Evolutionary conservation across 2,329 filamentous ascomycete genomes (phyloP).

Genomic region (Aureobasidium sp.): DNA sequence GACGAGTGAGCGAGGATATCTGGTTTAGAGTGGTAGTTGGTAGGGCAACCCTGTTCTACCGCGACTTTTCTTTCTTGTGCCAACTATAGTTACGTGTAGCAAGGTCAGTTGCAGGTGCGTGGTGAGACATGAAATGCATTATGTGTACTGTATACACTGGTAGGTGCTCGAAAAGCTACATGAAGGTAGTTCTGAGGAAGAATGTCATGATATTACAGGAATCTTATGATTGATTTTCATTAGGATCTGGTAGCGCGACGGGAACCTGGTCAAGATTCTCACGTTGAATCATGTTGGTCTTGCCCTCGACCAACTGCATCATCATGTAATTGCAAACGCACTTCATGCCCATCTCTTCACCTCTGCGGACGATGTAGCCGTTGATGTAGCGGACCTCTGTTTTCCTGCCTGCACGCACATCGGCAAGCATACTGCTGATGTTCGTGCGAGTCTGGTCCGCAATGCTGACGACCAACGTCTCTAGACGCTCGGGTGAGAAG

Average conservation of each 20-base stretch:
- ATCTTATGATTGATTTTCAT: background rate
- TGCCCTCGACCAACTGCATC: slow-evolving; percentile 64
- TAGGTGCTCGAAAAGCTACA: too few species aligned
- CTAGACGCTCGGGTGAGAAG: slow-evolving; percentile 52
- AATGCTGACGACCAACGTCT: slow-evolving; percentile 49
- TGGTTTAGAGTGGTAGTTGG: background rate
- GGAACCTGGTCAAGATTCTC: slow-evolving; percentile 35
- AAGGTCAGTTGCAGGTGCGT: too few species aligned
- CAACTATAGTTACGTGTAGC: too few species aligned
- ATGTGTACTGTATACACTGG: too few species aligned
- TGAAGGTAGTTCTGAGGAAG: too few species aligned
- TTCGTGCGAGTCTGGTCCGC: slow-evolving; percentile 47
- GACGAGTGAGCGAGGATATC: too few species aligned
- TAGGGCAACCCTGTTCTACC: background rate
- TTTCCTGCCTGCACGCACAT: slow-evolving; percentile 49
- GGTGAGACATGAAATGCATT: too few species aligned
- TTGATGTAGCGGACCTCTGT: slow-evolving; percentile 82
- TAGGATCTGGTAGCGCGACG: slow-evolving; percentile 12
- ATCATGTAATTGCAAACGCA: slow-evolving; percentile 67
- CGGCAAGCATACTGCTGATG: slow-evolving; percentile 59
- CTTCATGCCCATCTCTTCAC: slow-evolving; percentile 62
- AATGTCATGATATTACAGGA: background rate
- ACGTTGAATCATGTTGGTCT: slow-evolving; percentile 40
- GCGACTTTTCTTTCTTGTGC: too few species aligned
- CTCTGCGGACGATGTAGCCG: slow-evolving; percentile 73